These are phyloP conservation scores for Podochytrium sp. DNA, from an alignment of 192 early-diverging fungal species.

Conservation along the genomic window DNA sequence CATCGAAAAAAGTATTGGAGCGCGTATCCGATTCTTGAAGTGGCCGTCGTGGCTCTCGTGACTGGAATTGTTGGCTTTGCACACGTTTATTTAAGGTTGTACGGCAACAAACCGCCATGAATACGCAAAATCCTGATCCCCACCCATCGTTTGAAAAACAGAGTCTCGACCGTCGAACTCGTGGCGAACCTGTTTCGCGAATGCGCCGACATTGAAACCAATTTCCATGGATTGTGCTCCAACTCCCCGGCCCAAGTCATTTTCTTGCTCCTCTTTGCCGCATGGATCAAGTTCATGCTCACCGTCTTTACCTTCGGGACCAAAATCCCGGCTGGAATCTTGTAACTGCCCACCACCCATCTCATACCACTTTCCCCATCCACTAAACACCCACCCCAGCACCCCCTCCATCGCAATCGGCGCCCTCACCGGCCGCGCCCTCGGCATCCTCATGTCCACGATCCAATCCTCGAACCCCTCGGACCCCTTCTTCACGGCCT, in stretches of 20 bases:
- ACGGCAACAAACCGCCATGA: conserved; percentile 1
- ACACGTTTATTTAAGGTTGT: conserved; percentile 49
- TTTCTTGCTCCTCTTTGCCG: conserved; percentile 44
- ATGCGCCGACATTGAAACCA: conserved; percentile 54
- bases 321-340: conserved; percentile 55
- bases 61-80: conserved; percentile 54
- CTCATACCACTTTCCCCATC: conserved; percentile 73
- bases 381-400: too few species aligned
- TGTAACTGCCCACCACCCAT: too few species aligned
- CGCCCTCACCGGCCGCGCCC: conserved; percentile 84
- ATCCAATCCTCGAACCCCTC: conserved; percentile 61
- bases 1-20: conserved; percentile 41
- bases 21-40: conserved; percentile 50
- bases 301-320: conserved; percentile 60
- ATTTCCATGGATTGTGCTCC: conserved; percentile 56
- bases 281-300: conserved; percentile 49
- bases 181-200: conserved; percentile 62
- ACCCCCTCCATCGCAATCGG: conserved; percentile 96
- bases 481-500: conserved; percentile 74
- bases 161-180: conserved; percentile 48
- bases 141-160: background rate
- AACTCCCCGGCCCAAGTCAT: conserved; percentile 21
- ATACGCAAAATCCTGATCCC: background rate
- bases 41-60: conserved; percentile 46
- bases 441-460: conserved; percentile 82